Evolutionary conservation across 2,329 filamentous ascomycete genomes (phyloP), one percentile per base, ranked within the genome.

Genomic region (Ceratocystis papillata): DNA sequence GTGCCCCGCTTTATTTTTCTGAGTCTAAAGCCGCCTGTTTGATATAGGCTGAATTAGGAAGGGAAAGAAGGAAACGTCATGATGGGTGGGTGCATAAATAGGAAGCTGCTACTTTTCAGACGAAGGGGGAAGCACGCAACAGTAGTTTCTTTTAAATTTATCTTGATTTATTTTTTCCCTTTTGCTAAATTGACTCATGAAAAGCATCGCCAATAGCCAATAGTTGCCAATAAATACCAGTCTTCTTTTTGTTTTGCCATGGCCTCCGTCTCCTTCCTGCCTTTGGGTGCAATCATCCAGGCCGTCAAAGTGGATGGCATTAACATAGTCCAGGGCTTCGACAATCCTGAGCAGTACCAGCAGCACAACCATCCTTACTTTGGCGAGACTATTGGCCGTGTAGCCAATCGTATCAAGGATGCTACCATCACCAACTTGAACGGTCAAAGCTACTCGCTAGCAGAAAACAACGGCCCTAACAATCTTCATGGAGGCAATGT

Each of bases 321-420:
- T 73, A 94, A 96, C 78, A 94, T 99, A 70, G 92, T 96, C 25
- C 88, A 94, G 71, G 86, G 87, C 64, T 96, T 96, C 77, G 83
- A 88, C 20, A 85, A 81, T 15, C 83, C 88, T 64, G 84, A 88
- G 57, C 83, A 87, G 68, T 96, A 96, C 78, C 82, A 82, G 70
- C 77, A 83, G 70, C 79, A 92, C 79, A 93, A 94, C 77, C 78
- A 76, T 10, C 86, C 89, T 1, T 92, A 86, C 79, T 97, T 96
- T 73, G 93, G 94, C 69, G 92, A 93, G 75, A 97, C 90, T 57
- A 96, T 97, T 74, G 94, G 94, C 65, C 89, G 85, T 65, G 79
- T 86, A 22, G 84, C 91, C 68, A 97, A 97, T 78, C 87, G 93
- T 67, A 85, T 96, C 73, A 83, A 84, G 66, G 79, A 81, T 72